phyloP scores from a whole-genome alignment of 768 basidiomycete genomes.

The Hysterangium stoloniferum region DNA sequence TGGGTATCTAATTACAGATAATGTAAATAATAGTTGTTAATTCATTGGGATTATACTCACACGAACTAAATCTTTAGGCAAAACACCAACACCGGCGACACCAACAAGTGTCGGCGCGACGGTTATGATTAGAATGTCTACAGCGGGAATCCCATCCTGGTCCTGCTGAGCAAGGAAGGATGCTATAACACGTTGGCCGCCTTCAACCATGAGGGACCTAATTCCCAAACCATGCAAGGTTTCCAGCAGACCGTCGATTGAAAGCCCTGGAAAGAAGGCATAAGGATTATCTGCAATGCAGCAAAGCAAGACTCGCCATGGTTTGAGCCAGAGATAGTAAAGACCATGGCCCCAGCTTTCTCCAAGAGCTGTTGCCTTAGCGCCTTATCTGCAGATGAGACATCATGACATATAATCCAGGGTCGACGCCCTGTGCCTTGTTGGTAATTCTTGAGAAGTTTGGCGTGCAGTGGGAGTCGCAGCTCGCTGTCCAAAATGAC shows the following conservation, averaged over 20 bases:
- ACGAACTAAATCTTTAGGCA: slow-evolving; percentile 18
- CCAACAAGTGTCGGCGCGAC: slow-evolving; percentile 85
- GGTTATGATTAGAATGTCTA: slow-evolving; percentile 78
- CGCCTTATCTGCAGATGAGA: slow-evolving; percentile 14
- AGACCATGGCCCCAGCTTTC: slow-evolving; percentile 56
- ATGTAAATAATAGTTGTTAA: slow-evolving; percentile 5
- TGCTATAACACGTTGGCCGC: slow-evolving; percentile 76
- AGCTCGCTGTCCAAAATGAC: slow-evolving; percentile 75
- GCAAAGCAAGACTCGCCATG: slow-evolving; percentile 25
- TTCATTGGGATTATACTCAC: slow-evolving; percentile 12
- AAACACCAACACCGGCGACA: slow-evolving; percentile 55
- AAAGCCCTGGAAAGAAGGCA: slow-evolving; percentile 29
- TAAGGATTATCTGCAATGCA: too few species aligned
- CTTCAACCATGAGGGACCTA: slow-evolving; percentile 88
- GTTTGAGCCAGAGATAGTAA: slow-evolving; percentile 35
- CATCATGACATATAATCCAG: slow-evolving; percentile 54
- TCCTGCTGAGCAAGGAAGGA: slow-evolving; percentile 45
- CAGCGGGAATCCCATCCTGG: slow-evolving; percentile 22
- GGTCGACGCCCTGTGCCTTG: slow-evolving; percentile 56
- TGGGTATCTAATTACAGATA: slow-evolving; percentile 17
- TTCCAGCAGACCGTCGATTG: slow-evolving; percentile 42
- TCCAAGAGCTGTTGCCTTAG: slow-evolving; percentile 37
- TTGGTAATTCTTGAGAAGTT: slow-evolving; percentile 59
- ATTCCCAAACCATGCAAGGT: slow-evolving; percentile 51
- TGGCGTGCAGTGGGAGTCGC: slow-evolving; percentile 57